These are phyloP conservation scores for Citrullus colocynthis DNA, from an alignment of 306 rosid species.

Conservation along the genomic window DNA sequence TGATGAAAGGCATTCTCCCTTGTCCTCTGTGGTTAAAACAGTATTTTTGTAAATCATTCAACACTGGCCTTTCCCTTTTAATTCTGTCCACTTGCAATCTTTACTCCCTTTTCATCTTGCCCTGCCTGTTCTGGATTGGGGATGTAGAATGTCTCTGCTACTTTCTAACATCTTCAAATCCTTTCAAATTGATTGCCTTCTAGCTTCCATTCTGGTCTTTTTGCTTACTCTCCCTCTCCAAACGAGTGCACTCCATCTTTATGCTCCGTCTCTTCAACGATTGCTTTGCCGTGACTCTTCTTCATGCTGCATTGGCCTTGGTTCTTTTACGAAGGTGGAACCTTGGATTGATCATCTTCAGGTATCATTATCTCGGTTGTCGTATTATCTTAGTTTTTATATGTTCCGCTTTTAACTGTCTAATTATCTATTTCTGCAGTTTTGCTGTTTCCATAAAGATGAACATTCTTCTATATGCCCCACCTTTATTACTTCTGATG, in stretches of 20 bases:
- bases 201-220: constrained; percentile 92
- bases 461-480: constrained; percentile 93
- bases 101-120: background rate
- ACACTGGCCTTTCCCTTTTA: background rate
- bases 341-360: constrained; percentile 79
- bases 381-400: background rate
- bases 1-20: background rate
- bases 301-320: constrained; percentile 61
- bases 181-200: constrained; percentile 8
- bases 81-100: background rate
- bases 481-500: constrained; percentile 77
- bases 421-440: constrained; percentile 28
- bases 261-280: constrained; percentile 88
- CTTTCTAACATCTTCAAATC: background rate
- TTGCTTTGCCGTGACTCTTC: constrained; percentile 64
- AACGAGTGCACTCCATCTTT: constrained; percentile 84
- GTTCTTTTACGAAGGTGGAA: constrained; percentile 64
- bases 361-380: constrained; percentile 26
- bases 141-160: background rate
- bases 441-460: constrained; percentile 90
- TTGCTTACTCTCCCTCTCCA: constrained; percentile 71
- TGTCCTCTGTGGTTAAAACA: background rate
- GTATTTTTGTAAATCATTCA: background rate
- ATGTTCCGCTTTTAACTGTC: constrained; percentile 10
- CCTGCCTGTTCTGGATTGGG: background rate